Evolutionary conservation across 2,329 filamentous ascomycete species (phyloP), one percentile per base, ranked within the genome.

Genomic region (Lachnum nothofagi): DNA sequence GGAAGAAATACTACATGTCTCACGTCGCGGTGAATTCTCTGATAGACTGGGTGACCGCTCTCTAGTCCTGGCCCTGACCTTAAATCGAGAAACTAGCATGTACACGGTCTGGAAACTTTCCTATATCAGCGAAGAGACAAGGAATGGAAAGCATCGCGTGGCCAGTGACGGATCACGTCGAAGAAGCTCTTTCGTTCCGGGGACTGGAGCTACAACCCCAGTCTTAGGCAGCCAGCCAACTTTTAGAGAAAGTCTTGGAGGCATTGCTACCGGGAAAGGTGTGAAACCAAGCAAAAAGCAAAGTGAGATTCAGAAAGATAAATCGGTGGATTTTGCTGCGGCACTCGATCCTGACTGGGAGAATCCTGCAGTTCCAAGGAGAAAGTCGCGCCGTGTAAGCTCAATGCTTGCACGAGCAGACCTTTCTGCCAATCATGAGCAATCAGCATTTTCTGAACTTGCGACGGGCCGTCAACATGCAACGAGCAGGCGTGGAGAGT

Each of bases 361-460:
- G 47, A 73, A 70, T 9, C 64, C 67, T n/a, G 72, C 75, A 14
- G 72, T 73, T 10, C 76, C 75, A 0, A 71, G 80, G 44, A 73
- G 80, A 51, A 80, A 80, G 53, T 85, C 81, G 16, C 82, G 93
- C 37, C 81, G 93, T 43, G 86, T 97, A 22, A 98, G 93, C 70
- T 97, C 91, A 14, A 79, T 95, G 69, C 75, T 96, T 45, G 91
- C 91, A 14, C 79, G 91, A 60, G 86, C 88, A 25, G 91, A 96
- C 64, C 72, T 96, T 17, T 91, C 88, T 0, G 85, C 88, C 8
- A 93, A 85, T 14, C 87, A 91, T 56, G 90, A 95, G 58, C 79
- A 87, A 60, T 77, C 83, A 1, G 78, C 83, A n/a, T 94, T 95
- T 63, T 78, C 83, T 23, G 90, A 95, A 42, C 79, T 83, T 51